Base-by-base conservation (phyloP, 2,329 filamentous ascomycete genomes). In the Ophiostoma populinum region DNA sequence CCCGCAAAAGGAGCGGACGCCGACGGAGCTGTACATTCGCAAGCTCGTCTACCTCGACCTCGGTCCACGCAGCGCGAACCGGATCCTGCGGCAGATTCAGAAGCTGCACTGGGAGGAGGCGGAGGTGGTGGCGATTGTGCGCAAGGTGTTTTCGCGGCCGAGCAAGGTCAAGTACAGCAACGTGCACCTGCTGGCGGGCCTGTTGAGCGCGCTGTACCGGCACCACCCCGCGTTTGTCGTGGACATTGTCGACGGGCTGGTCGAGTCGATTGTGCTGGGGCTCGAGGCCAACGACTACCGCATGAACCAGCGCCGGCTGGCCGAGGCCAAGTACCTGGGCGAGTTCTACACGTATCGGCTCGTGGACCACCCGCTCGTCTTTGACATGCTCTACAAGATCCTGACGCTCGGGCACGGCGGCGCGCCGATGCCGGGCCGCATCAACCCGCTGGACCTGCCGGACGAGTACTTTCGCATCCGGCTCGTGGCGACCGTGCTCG, bases 301-400 rank as follows among this genome's bases (percentile, higher is more conserved):
- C 49, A 92, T 85, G 58, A 94, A 92, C 51, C 90, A 98, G 56
- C 78, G 86, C 40, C 78, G 90, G 16, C 77, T 98, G 42, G 82
- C 92, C 3, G 87, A 95, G 54, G 82, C 93, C 49, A 95, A 94
- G 52, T 98, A 94, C 51, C 65, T 98, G 5, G 86, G 82, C 16
- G 90, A 98, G 55, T 69, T 98, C 8, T 98, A 98, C 60, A 93
- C 94, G 49, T 98, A 95, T 53, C 80, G 90, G 38, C 82, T 98
- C 71, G 70, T 98, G 24, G 90, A 98, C 54, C 90, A 92, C 28
- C 80, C 82, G 0, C 80, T 95, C 17, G 79, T 98, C 34, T 98
- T 98, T 48, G 90, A 98, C 50, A 82, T 79, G 1, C 68, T 98
- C 56, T 98, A 94, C 62, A 85, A 83, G 50, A 80, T 98, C 46